phyloP scores from a whole-genome alignment of 140 eudicot genomes.

The Flaveria floridana region DNA sequence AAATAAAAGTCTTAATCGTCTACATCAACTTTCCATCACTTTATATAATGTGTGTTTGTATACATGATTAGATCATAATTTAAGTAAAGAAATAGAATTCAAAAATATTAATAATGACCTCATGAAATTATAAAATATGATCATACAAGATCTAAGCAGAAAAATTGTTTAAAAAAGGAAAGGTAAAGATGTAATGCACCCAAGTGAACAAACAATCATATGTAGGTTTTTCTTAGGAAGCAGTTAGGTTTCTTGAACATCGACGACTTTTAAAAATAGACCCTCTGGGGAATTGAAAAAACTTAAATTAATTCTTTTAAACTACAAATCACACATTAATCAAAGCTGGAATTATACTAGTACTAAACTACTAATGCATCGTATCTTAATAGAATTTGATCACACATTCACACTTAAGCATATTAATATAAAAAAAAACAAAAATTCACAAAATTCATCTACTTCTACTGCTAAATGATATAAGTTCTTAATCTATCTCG shows the following conservation, averaged over 20 bases:
- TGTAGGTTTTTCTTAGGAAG: slow-evolving; percentile 20
- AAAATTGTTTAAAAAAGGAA: background rate
- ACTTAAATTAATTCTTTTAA: background rate
- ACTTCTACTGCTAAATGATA: too few relatives aligned
- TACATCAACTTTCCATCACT: slow-evolving; percentile 27
- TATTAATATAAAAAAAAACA: too few relatives aligned
- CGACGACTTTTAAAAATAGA: slow-evolving; percentile 1
- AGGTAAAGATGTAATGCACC: slow-evolving; percentile 7
- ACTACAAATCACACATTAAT: too few relatives aligned
- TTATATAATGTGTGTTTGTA: background rate
- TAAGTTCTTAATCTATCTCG: too few relatives aligned
- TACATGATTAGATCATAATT: background rate
- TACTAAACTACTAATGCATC: too few relatives aligned
- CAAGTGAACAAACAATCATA: slow-evolving; percentile 2
- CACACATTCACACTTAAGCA: too few relatives aligned
- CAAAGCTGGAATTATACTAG: too few relatives aligned
- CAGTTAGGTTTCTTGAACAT: slow-evolving; percentile 26
- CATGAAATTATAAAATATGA: slow-evolving; percentile 21
- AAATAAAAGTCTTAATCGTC: slow-evolving; percentile 21
- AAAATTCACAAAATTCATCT: too few relatives aligned
- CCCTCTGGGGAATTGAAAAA: slow-evolving; percentile 7
- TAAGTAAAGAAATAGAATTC: background rate
- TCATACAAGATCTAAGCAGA: slow-evolving; percentile 9
- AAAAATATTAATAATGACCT: background rate
- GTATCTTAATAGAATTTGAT: too few relatives aligned